Base-by-base conservation (phyloP, 768 basidiomycete species). In the Suillus cothurnatus region DNA sequence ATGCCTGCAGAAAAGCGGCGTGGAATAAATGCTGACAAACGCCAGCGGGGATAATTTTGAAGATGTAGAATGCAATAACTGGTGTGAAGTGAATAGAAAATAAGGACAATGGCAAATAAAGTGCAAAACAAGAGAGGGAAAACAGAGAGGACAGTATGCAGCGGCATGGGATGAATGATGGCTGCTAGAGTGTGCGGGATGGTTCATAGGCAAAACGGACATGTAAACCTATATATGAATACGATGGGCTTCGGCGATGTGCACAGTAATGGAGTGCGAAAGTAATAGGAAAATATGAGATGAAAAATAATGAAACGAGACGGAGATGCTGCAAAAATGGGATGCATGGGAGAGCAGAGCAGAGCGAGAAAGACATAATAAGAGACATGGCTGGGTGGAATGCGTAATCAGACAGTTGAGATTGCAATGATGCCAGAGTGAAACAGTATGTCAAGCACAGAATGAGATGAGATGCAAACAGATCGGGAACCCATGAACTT, bases 341-440 rank as follows among this genome's bases (percentile, higher is more conserved):
- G 56, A 59, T 59, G 62, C 50, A 67, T 63, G 52, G 64, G 64
- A 69, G 61, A 81, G 78, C 81, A 71, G 67, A 74, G 68, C 67
- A 76, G 72, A 73, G 77, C 69, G 74, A 75, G 73, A 77, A 73
- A 77, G 77, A 69, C 71, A 71, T 64, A 71, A 67, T 70, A 62
- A 69, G 69, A 67, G 73, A 78, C 76, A 77, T 76, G 76, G 67
- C 73, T 73, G 76, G 58, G 11, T 59, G 58, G 72, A 73, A 60
- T 77, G 75, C 72, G 64, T 78, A 78, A 73, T 76, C 76, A 78
- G 76, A 76, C 76, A 76, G 71, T 61, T 76, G 75, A 75, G 72
- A 78, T 76, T 77, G 75, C 64, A 66, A 66, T 56, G 69, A 78
- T 76, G 74, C 73, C 66, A 71, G 67, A 75, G 68, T 71, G 70